Percentiles rank a stretch among this genome's conserved stretches.
phyloP scores from a whole-genome alignment of 768 basidiomycete genomes.

The Auricularia sp. region DNA sequence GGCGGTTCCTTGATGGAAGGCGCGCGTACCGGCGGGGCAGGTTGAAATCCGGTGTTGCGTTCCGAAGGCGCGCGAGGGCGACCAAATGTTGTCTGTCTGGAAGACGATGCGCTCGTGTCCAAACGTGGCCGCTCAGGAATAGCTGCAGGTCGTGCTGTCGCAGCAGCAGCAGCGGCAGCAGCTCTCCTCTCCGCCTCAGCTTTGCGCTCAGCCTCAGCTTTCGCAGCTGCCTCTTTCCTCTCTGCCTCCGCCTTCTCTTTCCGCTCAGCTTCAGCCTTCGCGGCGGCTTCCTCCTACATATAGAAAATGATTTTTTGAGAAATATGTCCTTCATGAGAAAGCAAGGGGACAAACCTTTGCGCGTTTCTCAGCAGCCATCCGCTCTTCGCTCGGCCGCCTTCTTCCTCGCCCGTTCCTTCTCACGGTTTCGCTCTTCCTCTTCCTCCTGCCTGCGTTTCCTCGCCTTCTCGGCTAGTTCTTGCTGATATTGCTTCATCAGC shows the following conservation, averaged over 20 bases:
- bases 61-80: background rate
- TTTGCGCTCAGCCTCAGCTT: conserved; percentile 7
- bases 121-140: background rate
- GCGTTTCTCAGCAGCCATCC: conserved; percentile 9
- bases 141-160: background rate
- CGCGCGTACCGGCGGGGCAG: background rate
- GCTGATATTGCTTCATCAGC: conserved; percentile 41
- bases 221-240: conserved; percentile 9
- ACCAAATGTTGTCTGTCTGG: background rate
- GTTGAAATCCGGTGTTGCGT: background rate
- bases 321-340: background rate
- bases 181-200: conserved; percentile 6
- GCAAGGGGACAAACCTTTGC: conserved; percentile 1
- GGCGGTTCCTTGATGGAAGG: background rate
- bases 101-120: background rate
- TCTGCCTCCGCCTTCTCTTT: conserved; percentile 10
- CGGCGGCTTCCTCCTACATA: conserved; percentile 8
- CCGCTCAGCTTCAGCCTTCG: conserved; percentile 7
- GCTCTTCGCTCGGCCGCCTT: conserved; percentile 40
- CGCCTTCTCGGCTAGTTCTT: conserved; percentile 73
- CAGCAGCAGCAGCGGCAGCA: background rate
- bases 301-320: no score
- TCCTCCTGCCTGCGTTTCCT: conserved; percentile 70
- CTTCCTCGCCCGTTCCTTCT: conserved; percentile 66
- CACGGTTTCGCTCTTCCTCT: conserved; percentile 71